Evolutionary conservation across 495 filamentous ascomycete species (phyloP).

Genomic region (Neurospora tetrasperma): DNA sequence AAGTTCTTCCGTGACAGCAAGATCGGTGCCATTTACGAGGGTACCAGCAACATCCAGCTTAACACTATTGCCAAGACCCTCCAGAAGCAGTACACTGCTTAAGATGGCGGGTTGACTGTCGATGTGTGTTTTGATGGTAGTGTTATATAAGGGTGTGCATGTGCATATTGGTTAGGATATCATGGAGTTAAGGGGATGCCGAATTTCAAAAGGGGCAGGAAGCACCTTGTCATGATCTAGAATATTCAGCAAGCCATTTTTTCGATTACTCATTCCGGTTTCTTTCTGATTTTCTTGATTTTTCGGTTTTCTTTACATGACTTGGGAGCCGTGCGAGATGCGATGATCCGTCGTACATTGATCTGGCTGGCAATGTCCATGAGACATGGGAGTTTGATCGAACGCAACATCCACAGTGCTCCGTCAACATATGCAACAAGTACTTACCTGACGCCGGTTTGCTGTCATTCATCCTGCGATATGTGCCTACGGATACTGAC

Average conservation of each 20-base stretch:
- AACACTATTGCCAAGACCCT: slow-evolving; percentile 89
- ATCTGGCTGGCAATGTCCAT: not conserved
- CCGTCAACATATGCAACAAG: not conserved
- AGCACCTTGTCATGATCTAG: not conserved
- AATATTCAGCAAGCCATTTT: not conserved
- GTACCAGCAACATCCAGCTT: slow-evolving; percentile 64
- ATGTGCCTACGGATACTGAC: not conserved
- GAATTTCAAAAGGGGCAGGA: not conserved
- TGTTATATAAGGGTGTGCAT: slow-evolving; percentile 1
- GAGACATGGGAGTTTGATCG: not conserved
- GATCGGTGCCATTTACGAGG: slow-evolving; percentile 98
- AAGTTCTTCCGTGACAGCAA: slow-evolving; percentile 98
- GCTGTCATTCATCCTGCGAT: not conserved
- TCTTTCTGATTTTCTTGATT: not conserved
- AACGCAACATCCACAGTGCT: not conserved
- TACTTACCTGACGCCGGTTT: not conserved
- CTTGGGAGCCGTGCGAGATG: not conserved
- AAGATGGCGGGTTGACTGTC: not conserved
- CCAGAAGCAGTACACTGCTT: slow-evolving; percentile 73
- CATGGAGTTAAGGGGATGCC: not conserved
- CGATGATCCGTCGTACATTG: not conserved
- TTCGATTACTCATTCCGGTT: not conserved
- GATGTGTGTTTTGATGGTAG: slow-evolving; percentile 3
- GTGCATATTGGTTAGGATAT: not conserved
- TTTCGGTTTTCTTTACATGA: not conserved